A percentile compares a stretch with the other conserved stretches of the same genome.
phyloP scores from a whole-genome alignment of 164 flowering plant species.

The Saururus chinensis region DNA sequence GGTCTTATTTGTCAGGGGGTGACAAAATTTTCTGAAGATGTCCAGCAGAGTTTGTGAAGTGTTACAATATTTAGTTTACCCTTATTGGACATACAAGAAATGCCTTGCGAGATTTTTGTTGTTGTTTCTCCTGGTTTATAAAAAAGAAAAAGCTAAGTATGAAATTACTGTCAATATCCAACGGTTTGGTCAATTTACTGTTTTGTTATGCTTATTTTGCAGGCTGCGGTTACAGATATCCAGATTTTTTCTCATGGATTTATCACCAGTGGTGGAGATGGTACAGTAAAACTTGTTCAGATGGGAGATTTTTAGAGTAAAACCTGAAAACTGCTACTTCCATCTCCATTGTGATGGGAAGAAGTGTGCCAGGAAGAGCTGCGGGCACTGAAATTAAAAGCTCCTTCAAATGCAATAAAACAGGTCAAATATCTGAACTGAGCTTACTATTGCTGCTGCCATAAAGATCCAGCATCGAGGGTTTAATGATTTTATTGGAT shows the following conservation, averaged over 20 bases:
- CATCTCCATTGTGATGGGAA: no score
- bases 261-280: slow-evolving; percentile 95
- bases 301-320: slow-evolving; percentile 19
- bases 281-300: slow-evolving; percentile 56
- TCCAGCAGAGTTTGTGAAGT: no score
- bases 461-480: no score
- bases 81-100: neutral
- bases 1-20: neutral
- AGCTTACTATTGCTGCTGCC: no score
- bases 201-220: slow-evolving; percentile 12
- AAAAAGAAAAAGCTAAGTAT: neutral
- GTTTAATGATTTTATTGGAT: no score
- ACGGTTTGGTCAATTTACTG: neutral
- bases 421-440: no score
- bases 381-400: no score
- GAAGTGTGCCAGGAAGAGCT: no score
- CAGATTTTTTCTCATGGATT: slow-evolving; percentile 67
- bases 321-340: neutral
- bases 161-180: no score
- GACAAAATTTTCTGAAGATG: neutral
- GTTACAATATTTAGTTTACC: neutral
- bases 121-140: no score
- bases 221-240: slow-evolving; percentile 93
- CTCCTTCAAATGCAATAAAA: no score
- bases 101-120: neutral